Evolutionary conservation across 805 yeast genomes (phyloP), one percentile per base, ranked within the genome.

Genomic region (Groenewaldozyma tartarivorans): DNA sequence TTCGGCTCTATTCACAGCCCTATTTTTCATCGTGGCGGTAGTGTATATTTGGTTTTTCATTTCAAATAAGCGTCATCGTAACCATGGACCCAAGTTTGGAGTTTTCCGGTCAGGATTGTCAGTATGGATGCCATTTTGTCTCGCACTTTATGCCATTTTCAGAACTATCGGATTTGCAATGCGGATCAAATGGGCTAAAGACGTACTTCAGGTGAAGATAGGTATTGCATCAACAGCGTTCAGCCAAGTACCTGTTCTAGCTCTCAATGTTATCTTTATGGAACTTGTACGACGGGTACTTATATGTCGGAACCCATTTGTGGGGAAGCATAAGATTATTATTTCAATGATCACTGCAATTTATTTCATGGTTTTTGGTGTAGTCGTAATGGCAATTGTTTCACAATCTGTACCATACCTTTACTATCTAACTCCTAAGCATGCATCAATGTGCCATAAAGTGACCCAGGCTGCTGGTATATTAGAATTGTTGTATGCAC

Each of bases 281-380:
- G 71, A 79, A 18, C 60, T 81, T 39, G 84, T 84, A 3, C 87
- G 80, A 56, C 71, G 90, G 55, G 63, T 81, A 18, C 79, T 79
- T 59, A 78, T 85, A 4, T 79, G 86, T 83, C 67, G 79, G 56
- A 88, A 81, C 54, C 88, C 90, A 5, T 77, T 74, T 39, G 69
- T 77, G 7, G 88, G 87, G 31, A 67, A 74, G 17, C 57, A 70
- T 33, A 11, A 17, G 32, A 44, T 63, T 27, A 75, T 81, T 51
- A 73, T 78, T 73, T 45, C 45, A 26, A 39, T 61, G 21, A 73
- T 81, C 79, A 53, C 68, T 35, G 33, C 58, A 2, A 49, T 76
- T 29, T 81, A 81, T 53, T 49, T 60, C 4, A 49, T 77, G 38
- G 86, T 81, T 21, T 40, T 68, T 20, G 77, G 71, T 4, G 67